phyloP scores from a whole-genome alignment of 257 asterid species.

The Solanum megistacrolobum region DNA sequence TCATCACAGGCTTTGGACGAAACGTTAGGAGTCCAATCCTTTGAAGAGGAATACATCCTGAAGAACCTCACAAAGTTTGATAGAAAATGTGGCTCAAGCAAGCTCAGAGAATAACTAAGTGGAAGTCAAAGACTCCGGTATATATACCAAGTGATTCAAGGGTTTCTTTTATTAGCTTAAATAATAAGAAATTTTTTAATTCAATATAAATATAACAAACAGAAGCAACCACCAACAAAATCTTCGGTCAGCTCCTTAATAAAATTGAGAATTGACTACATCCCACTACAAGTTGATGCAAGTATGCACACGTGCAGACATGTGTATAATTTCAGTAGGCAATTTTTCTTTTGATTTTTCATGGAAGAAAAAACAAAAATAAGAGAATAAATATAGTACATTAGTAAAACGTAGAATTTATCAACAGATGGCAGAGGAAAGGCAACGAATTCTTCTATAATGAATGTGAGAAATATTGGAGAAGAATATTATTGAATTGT shows the following conservation, averaged over 20 bases:
- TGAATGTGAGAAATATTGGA: not conserved
- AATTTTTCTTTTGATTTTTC: not conserved
- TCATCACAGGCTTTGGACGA: not conserved
- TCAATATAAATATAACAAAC: not conserved
- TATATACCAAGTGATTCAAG: not conserved
- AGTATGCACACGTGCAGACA: not conserved
- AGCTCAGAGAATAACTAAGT: not conserved
- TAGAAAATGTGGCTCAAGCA: not conserved
- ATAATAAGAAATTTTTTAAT: not conserved
- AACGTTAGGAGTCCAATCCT: not conserved
- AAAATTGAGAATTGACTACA: not conserved
- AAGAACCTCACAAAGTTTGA: not conserved
- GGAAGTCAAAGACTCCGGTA: not conserved
- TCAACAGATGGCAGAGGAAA: not conserved
- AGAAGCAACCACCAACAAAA: not conserved
- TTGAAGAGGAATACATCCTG: not conserved
- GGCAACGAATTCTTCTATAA: not conserved
- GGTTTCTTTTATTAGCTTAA: not conserved
- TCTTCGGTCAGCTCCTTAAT: not conserved
- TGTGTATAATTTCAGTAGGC: not conserved
- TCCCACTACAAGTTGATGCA: not conserved
- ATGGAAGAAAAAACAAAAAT: not conserved
- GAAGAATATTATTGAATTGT: not conserved
- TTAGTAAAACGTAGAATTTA: not conserved
- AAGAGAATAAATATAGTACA: not conserved